Evolutionary conservation across 2,329 filamentous ascomycete genomes (phyloP).

Genomic region (Purpureocillium takamizusanense): DNA sequence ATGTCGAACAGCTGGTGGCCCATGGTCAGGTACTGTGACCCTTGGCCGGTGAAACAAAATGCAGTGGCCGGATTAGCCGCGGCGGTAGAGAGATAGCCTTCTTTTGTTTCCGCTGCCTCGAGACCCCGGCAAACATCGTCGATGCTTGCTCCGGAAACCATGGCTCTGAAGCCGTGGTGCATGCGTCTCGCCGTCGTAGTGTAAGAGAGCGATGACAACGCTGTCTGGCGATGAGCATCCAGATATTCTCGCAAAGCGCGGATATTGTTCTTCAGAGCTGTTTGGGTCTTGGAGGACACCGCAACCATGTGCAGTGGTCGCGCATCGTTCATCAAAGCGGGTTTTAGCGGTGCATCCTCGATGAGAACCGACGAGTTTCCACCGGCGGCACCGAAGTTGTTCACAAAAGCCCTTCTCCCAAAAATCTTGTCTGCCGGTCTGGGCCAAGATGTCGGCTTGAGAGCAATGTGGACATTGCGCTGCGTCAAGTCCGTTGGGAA

Average conservation of each 20-base stretch:
- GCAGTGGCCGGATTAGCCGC: constrained; percentile 14
- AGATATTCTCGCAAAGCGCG: constrained; percentile 46
- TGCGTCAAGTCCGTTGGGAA: constrained; percentile 48
- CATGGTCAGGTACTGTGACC: constrained; percentile 21
- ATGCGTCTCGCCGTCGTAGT: constrained; percentile 58
- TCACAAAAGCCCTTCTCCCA: constrained; percentile 44
- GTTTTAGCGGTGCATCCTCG: constrained; percentile 45
- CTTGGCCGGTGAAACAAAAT: constrained; percentile 39
- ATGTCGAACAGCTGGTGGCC: constrained; percentile 22
- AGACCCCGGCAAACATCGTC: constrained; percentile 4
- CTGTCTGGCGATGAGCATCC: constrained; percentile 37
- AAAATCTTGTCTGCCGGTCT: constrained; percentile 29
- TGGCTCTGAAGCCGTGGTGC: constrained; percentile 49
- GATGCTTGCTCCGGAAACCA: constrained; percentile 24
- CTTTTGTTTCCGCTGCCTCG: background rate
- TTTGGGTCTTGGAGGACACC: constrained; percentile 46
- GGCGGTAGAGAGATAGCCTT: background rate
- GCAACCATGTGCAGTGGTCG: constrained; percentile 50
- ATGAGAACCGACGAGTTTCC: constrained; percentile 61
- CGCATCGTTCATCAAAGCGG: constrained; percentile 39
- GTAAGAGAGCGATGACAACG: constrained; percentile 53
- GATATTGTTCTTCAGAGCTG: constrained; percentile 50
- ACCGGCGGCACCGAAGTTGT: constrained; percentile 64
- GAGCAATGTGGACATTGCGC: constrained; percentile 51
- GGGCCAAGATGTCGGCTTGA: constrained; percentile 40